These are phyloP conservation scores for Vitis hybrid DNA, from an alignment of 177 flowering plant species.

Conservation along the genomic window DNA sequence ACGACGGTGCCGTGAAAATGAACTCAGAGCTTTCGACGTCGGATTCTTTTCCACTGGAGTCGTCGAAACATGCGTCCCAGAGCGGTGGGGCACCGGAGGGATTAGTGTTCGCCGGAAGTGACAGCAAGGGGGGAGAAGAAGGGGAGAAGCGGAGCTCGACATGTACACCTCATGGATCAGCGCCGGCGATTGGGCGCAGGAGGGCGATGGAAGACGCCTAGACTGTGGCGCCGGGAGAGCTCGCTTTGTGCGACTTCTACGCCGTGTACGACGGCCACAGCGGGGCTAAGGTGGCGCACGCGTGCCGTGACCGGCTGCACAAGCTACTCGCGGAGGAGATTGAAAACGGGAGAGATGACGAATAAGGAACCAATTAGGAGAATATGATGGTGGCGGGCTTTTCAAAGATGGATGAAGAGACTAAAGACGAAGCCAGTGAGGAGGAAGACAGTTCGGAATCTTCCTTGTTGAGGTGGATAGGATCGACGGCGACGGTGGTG, in stretches of 20 bases:
- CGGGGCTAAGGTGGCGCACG: conserved; percentile 29
- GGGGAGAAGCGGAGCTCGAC: background rate
- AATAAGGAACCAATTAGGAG: too few species aligned
- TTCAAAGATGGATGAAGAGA: conserved; percentile 37
- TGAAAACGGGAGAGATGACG: background rate
- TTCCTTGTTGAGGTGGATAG: conserved; percentile 3
- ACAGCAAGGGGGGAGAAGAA: too few species aligned
- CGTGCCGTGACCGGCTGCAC: conserved; percentile 39
- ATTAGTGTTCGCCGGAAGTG: too few species aligned
- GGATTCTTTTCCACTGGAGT: too few species aligned
- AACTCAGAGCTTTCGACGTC: too few species aligned
- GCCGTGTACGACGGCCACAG: conserved; percentile 56
- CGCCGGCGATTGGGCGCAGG: conserved; percentile 40
- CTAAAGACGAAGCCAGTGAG: conserved; percentile 5
- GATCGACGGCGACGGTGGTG: conserved; percentile 42
- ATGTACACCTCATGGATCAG: conserved; percentile 17
- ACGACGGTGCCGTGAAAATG: too few species aligned
- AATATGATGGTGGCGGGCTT: conserved; percentile 34
- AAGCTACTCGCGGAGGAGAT: conserved; percentile 29
- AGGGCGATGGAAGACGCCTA: conserved; percentile 48
- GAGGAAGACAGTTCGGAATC: background rate
- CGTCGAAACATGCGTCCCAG: too few species aligned
- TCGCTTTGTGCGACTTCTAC: conserved; percentile 25
- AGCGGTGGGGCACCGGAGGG: too few species aligned
- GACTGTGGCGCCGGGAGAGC: conserved; percentile 7